Base-by-base conservation (phyloP, 306 rosid species). In the Cucumis cinereus region DNA sequence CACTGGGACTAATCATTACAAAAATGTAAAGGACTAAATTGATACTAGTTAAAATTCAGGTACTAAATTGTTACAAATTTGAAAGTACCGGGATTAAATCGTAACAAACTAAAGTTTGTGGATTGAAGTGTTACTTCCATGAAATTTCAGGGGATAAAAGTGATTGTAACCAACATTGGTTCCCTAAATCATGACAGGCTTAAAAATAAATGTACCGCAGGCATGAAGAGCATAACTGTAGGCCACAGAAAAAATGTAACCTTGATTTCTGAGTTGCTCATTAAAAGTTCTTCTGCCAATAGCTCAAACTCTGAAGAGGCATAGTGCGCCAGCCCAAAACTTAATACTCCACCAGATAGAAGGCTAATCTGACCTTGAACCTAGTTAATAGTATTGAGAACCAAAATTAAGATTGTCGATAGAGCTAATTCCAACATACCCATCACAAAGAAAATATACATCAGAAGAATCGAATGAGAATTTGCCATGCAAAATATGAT, bases 301-400 rank as follows among this genome's bases (percentile, higher is more conserved):
- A 95, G 85, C 90, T 95, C 99, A 80, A 95, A 95, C 84, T 95
- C 99, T 58, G 99, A 95, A 54, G 92, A 80, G 73, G 97, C 89
- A 80, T 89, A 95, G 80, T 92, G 99, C 16, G 83, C 91, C 71
- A 95, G 88, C 75, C 99, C 99, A 84, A 95, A 95, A 88, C 99
- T 92, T 84, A 95, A 76, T 74, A 92, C 89, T 71, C 97, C 96
- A 60, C 84, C 89, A 82, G 85, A 80, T 84, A 95, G 83, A 81
- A 95, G 89, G 84, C 96, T 95, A 79, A 95, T 90, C 83, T 95
- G 99, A 62, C 99, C 99, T 90, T 95, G 98, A 41, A 95, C 99
- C 99, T 95, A 83, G 24, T 80, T 47, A 64, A 75, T 36, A 41
- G 77, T 78, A 85, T 52, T 54, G 54, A 13, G 66, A 73, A 23